Conservation (phyloP, 164 flowering plant species). For the Tetrastigma voinierianum region DNA sequence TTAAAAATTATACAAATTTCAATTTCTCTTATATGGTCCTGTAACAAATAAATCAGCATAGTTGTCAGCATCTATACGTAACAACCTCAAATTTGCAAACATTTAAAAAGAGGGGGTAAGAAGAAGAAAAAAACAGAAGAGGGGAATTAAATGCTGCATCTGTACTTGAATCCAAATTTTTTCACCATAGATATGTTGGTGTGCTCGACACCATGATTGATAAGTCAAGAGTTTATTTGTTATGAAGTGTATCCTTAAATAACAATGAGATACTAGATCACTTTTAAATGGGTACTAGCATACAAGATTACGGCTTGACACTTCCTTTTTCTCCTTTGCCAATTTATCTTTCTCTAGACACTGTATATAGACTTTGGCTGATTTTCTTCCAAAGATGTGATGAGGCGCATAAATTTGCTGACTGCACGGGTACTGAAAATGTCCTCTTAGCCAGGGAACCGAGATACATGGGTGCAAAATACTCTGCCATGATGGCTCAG, state of each 20-base stretch:
- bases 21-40: no score
- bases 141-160: background rate
- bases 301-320: background rate
- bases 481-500: constrained; percentile 97
- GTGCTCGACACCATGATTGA: background rate
- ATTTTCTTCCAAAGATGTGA: constrained; percentile 69
- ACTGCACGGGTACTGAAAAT: constrained; percentile 82
- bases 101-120: no score
- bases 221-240: background rate
- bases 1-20: no score
- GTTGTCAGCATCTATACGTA: background rate
- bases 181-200: background rate
- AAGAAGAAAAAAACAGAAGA: no score
- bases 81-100: no score
- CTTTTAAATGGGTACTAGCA: no score
- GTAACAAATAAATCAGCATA: background rate
- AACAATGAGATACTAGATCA: background rate
- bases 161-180: background rate
- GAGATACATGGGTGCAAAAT: constrained; percentile 93
- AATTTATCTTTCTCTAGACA: background rate
- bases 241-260: background rate
- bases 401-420: constrained; percentile 83
- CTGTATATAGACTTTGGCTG: background rate
- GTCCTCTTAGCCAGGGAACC: constrained; percentile 63
- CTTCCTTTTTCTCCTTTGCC: background rate